Evolutionary conservation across 164 flowering plant genomes (phyloP).

Genomic region (Sedum album): DNA sequence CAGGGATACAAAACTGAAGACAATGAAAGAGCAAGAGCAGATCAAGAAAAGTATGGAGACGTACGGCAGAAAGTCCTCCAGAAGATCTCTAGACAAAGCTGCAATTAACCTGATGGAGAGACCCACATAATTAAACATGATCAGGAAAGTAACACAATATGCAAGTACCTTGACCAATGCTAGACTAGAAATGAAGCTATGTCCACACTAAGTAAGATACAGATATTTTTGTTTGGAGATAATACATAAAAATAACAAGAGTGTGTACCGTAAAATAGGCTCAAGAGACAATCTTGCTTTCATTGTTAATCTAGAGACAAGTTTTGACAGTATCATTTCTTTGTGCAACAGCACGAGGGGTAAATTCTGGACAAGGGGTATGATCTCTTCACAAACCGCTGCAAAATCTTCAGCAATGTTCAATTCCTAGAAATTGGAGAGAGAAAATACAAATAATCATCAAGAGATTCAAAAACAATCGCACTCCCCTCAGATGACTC

Average conservation of each 20-base stretch:
- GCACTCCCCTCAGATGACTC: not conserved
- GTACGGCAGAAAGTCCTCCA: constrained; percentile 77
- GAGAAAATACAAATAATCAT: not conserved
- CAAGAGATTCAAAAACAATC: not conserved
- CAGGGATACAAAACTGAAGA: too few relatives aligned
- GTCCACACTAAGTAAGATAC: too few relatives aligned
- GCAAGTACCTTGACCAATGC: too few relatives aligned
- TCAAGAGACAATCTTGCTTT: constrained; percentile 76
- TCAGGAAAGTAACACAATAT: not conserved
- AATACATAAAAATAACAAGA: too few relatives aligned
- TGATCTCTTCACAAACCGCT: constrained; percentile 65
- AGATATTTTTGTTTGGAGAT: not conserved
- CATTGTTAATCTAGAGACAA: constrained; percentile 56
- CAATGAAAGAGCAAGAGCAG: too few relatives aligned
- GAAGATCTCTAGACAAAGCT: constrained; percentile 79
- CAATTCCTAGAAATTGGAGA: constrained; percentile 44
- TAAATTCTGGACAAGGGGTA: constrained; percentile 72
- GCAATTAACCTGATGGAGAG: constrained; percentile 61
- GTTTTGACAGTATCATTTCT: constrained; percentile 56
- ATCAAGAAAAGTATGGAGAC: constrained; percentile 20
- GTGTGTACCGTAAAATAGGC: constrained; percentile 71
- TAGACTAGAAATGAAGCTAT: not conserved
- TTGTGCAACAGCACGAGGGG: constrained; percentile 68
- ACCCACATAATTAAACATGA: not conserved
- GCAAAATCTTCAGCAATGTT: constrained; percentile 94